Evolutionary conservation across 1,284 basidiomycete genomes (phyloP), one percentile per base, ranked within the genome.

Genomic region (Cryptococcus sp.): DNA sequence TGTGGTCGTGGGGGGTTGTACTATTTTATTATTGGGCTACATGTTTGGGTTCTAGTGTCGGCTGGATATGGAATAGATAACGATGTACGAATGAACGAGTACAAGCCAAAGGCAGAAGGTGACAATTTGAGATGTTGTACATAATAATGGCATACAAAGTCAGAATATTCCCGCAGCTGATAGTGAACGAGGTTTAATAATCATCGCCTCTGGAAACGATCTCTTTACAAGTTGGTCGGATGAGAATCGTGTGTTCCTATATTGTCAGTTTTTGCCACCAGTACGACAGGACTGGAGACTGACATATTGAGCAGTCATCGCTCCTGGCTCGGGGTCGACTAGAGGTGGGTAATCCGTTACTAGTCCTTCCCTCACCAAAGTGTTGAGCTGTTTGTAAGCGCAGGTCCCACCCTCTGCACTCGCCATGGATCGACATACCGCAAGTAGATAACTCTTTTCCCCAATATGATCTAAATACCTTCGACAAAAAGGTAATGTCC

Each of bases 301-400:
- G 64, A 90, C 89, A 73, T 87, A 94, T 81, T 96, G 92, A 3
- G 92, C 92, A 0, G 92, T 96, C 89, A 92, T 93, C 4, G 85
- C 82, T 23, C 89, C 74, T 7, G 71, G 71, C 54, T 71, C 61
- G 28, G 71, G 70, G 57, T 99, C 94, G 58, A 83, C 85, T 18
- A 99, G 79, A 1, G 96, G 96, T n/a, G 91, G 96, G 75, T 98
- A 98, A 62, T 87, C 90, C 64, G 86, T 83, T 0, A 99, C 91
- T 53, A 98, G 83, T 2, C 87, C 88, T 76, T 91, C 85, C 49
- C 82, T 78, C 18, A 98, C 93, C 18, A 98, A 79, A 61, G 94
- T 84, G 67, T 93, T 93, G 51, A 97, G 78, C 91, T 93, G 39
- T 14, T 24, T 14, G 7, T 37, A 7, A 36, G 51, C 7, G 14